Percentiles rank a stretch among this genome's conserved stretches.
Evolutionary conservation across 2,329 filamentous ascomycete species (phyloP).

Genomic region (Claviceps paspali): DNA sequence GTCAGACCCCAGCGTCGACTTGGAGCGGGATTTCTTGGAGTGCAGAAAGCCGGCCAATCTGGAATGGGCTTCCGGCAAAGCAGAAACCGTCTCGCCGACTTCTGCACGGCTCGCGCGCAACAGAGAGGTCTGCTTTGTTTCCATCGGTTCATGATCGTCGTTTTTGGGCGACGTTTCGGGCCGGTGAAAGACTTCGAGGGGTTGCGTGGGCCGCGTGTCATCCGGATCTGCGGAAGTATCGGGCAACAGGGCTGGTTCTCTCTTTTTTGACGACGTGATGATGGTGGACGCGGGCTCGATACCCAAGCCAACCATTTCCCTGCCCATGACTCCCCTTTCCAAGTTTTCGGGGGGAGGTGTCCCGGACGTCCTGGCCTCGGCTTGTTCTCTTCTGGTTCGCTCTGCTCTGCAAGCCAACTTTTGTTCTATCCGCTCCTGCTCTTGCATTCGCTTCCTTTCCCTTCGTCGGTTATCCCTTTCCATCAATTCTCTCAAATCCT

Average conservation of each 20-base stretch:
- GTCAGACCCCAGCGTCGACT: constrained; percentile 29
- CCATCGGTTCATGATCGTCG: neutral
- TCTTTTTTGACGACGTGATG: constrained; percentile 40
- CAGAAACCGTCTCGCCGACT: constrained; percentile 10
- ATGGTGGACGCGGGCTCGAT: constrained; percentile 39
- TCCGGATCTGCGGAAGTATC: constrained; percentile 12
- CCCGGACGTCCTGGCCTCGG: constrained; percentile 35
- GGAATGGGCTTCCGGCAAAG: constrained; percentile 12
- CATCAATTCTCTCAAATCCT: constrained; percentile 74
- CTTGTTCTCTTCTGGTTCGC: constrained; percentile 44
- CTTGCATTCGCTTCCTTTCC: constrained; percentile 55
- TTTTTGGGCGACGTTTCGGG: constrained; percentile 12
- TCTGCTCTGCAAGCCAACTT: constrained; percentile 53
- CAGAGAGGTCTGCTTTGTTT: neutral
- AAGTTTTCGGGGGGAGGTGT: constrained; percentile 39
- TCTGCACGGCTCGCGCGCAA: neutral
- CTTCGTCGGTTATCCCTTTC: constrained; percentile 72
- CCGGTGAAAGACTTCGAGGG: constrained; percentile 16
- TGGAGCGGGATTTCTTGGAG: constrained; percentile 32
- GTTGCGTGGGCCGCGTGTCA: constrained; percentile 9
- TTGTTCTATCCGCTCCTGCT: constrained; percentile 51
- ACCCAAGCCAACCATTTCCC: constrained; percentile 40
- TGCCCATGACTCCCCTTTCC: constrained; percentile 44
- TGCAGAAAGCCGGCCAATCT: constrained; percentile 25
- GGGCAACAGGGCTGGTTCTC: constrained; percentile 9